phyloP scores from a whole-genome alignment of 1,284 basidiomycete genomes.

The Tausonia pullulans region DNA sequence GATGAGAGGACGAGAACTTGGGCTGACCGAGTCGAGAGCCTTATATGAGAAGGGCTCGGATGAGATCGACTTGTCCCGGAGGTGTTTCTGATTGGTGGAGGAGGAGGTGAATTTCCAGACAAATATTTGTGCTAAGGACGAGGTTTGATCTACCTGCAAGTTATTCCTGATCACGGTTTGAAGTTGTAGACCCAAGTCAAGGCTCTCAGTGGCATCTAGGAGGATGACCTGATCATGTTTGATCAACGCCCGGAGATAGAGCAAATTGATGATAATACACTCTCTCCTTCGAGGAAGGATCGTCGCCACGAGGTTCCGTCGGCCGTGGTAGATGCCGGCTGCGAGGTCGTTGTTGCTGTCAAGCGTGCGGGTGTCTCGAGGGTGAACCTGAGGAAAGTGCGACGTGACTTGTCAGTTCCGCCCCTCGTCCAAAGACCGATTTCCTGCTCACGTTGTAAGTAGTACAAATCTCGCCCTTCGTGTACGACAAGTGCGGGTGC shows the following conservation, averaged over 20 bases:
- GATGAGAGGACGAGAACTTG: too few species aligned
- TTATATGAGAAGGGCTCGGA: slow-evolving; percentile 5
- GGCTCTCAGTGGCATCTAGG: slow-evolving; percentile 11
- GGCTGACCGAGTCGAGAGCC: slow-evolving; percentile 7
- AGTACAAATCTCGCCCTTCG: too few species aligned
- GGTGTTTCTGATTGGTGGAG: background rate
- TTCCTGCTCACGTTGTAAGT: too few species aligned
- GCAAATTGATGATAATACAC: slow-evolving; percentile 7
- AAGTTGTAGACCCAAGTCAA: slow-evolving; percentile 1
- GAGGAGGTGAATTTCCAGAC: too few species aligned
- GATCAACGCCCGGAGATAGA: slow-evolving; percentile 14
- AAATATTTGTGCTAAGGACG: too few species aligned
- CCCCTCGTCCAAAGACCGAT: too few species aligned
- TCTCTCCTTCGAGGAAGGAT: slow-evolving; percentile 9
- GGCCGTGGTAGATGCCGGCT: slow-evolving; percentile 8
- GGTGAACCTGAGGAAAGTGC: background rate
- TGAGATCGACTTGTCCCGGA: background rate
- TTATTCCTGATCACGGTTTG: too few species aligned
- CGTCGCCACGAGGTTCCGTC: slow-evolving; percentile 16
- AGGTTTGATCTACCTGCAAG: too few species aligned
- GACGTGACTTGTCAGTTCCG: too few species aligned
- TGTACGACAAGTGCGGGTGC: too few species aligned
- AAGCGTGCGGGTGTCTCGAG: slow-evolving; percentile 13
- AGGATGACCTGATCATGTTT: slow-evolving; percentile 4
- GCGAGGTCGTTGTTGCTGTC: slow-evolving; percentile 12